Evolutionary conservation across 345 rosid genomes (phyloP), one percentile per base, ranked within the genome.

Genomic region (Sapria himalayana): DNA sequence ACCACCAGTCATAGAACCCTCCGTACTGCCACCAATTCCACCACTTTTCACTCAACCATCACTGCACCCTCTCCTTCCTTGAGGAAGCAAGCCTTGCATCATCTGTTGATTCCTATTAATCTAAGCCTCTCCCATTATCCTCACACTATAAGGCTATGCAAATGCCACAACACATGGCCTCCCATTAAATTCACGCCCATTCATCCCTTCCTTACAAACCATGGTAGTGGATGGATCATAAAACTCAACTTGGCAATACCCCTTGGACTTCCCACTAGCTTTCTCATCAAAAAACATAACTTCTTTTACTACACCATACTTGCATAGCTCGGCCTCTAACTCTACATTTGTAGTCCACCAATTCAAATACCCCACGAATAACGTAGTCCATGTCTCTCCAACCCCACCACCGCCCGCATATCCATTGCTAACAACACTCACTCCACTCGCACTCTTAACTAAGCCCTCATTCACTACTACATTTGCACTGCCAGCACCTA

Each of bases 281-380:
- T 65, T 82, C 70, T 82, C 94, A 19, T 82, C 86, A 25, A 73
- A 82, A 61, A 78, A 82, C 60, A 75, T 82, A 6, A 82, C 68
- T 66, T 75, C 86, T 47, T 82, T 78, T 33, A 78, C 92, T 1
- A 38, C 39, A 47, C 92, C 84, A 54, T 71, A 78, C 60, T 75
- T 65, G 55, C 66, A 71, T 33, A 69, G 51, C 50, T 60, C 86
- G 3, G 52, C 41, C 67, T 78, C 92, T 33, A 82, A 62, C 43
- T 82, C 86, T 0, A 76, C 80, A 69, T 82, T 86, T 1, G 84
- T 82, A 3, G 92, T 82, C 92, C 94, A 82, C 94, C 86, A 82
- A 60, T 78, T 85, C 67, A 82, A 52, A 39, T 82, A 82, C 5
- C 94, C 94, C 42, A 82, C 78, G 54, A 75, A 82, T 51, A 82